Base-by-base conservation (phyloP, 2,329 filamentous ascomycete species). In the Fusarium chuoi region DNA sequence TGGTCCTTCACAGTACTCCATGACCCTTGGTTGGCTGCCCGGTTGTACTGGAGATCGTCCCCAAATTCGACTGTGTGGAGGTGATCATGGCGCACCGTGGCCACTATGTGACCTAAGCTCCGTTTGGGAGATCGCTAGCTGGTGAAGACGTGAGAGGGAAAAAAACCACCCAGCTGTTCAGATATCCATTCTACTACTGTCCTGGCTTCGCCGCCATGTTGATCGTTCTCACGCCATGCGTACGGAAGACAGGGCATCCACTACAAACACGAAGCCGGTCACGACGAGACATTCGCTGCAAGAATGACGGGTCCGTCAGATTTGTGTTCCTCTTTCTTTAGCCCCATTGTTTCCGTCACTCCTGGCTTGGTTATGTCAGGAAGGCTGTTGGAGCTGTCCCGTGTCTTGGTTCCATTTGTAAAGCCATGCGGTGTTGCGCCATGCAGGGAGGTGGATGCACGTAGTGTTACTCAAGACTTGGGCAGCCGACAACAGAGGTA, bases 1-100 rank as follows among this genome's bases (percentile, higher is more conserved):
- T 70, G 45, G 61, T 48, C 66, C 66, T 70, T 75, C 51, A 66
- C 42, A 68, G 70, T 62, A 51, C 68, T 64, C 54, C 48, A 48
- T 63, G 57, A 38, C 57, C 51, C 55, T 46, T 78, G 73, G 75
- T 78, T 78, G 77, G 77, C 65, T 70, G 59, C 42, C 52, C 46
- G 17, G 54, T 59, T 49, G 68, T 48, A 59, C 65, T 71, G 55
- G 58, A 77, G 77, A 78, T 78, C 75, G 72, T 72, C 77, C 72
- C 70, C 66, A 76, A 77, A 70, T 62, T 74, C 64, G 64, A 75
- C 72, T 78, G 72, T 74, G 77, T 77, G 77, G 75, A 72, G 77
- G 70, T 45, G 74, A 55, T 67, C 74, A 66, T 74, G 65, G 61
- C 70, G 57, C 74, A 78, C 77, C 68, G 71, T 78, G 70, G 49